These are phyloP conservation scores for Dendrobium catenatum DNA, from an alignment of 106 monocot species.

Conservation along the genomic window DNA sequence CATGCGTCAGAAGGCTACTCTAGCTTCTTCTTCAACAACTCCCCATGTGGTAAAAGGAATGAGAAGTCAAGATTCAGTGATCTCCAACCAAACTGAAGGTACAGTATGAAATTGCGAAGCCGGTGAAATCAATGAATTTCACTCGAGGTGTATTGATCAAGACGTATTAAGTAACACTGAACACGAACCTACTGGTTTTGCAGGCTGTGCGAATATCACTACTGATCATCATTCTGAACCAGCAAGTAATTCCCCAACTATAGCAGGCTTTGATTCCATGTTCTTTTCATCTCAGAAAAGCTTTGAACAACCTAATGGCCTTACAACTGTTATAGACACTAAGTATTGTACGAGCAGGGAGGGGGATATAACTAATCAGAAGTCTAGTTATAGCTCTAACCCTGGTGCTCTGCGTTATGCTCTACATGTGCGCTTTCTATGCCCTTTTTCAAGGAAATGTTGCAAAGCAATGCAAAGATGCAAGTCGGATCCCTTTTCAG, in stretches of 20 bases:
- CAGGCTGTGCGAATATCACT: conserved; percentile 10
- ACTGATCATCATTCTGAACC: conserved; percentile 1
- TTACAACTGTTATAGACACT: not conserved
- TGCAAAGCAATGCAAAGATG: conserved; percentile 56
- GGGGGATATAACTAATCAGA: conserved; percentile 9
- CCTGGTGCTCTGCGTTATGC: conserved; percentile 77
- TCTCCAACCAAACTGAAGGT: conserved; percentile 19
- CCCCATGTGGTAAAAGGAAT: conserved; percentile 19
- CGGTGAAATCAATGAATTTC: conserved; percentile 9
- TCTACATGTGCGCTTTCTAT: conserved; percentile 80
- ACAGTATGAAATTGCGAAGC: conserved; percentile 6
- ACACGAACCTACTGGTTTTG: conserved; percentile 6
- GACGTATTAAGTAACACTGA: not conserved
- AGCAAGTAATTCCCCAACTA: conserved; percentile 13
- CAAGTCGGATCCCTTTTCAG: conserved; percentile 67
- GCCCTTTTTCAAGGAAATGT: conserved; percentile 43
- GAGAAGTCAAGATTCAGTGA: conserved; percentile 6
- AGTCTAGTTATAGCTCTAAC: conserved; percentile 18
- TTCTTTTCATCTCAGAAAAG: conserved; percentile 11
- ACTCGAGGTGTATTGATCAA: not conserved
- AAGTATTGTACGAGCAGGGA: conserved; percentile 8
- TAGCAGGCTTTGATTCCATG: conserved; percentile 3
- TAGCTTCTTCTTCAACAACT: conserved; percentile 27
- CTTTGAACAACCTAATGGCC: conserved; percentile 8
- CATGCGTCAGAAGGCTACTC: conserved; percentile 81